A percentile compares a stretch with the other conserved stretches of the same genome.
These are phyloP conservation scores for Neocallimastix lanati DNA, from an alignment of 192 early-diverging fungal genomes.

Conservation along the genomic window DNA sequence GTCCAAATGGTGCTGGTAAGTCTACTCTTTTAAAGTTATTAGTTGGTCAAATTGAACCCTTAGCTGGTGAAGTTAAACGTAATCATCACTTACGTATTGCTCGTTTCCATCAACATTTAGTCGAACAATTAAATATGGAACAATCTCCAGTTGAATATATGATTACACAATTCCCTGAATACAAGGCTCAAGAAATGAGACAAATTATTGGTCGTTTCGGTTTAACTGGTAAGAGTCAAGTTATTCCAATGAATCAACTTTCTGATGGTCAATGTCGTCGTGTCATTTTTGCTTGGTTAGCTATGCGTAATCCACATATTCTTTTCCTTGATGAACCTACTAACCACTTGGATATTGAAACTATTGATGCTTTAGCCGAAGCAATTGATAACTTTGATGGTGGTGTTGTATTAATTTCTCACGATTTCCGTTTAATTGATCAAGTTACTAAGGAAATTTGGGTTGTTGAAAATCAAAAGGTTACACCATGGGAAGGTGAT, in stretches of 20 bases:
- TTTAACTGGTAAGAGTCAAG: constrained; percentile 10
- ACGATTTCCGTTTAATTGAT: background rate
- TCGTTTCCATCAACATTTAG: constrained; percentile 72
- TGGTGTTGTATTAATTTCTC: background rate
- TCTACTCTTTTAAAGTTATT: constrained; percentile 87
- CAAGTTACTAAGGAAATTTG: background rate
- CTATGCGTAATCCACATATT: constrained; percentile 81
- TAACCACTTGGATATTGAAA: constrained; percentile 47
- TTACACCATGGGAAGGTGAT: background rate
- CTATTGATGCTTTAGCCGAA: constrained; percentile 18
- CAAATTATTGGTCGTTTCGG: constrained; percentile 22
- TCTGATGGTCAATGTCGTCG: constrained; percentile 74
- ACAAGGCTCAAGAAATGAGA: constrained; percentile 12
- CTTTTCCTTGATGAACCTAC: constrained; percentile 73
- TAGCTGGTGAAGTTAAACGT: constrained; percentile 59
- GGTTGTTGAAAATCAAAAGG: background rate
- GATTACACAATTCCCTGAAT: constrained; percentile 23
- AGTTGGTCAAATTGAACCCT: constrained; percentile 66
- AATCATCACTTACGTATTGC: constrained; percentile 76
- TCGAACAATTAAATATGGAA: constrained; percentile 46
- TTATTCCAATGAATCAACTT: constrained; percentile 1
- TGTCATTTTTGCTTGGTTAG: constrained; percentile 31
- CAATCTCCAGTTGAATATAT: background rate
- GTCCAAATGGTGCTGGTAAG: constrained; percentile 80
- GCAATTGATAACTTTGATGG: constrained; percentile 1